phyloP scores from a whole-genome alignment of 176 grass and related monocot genomes.

The Musa schizocarpa region DNA sequence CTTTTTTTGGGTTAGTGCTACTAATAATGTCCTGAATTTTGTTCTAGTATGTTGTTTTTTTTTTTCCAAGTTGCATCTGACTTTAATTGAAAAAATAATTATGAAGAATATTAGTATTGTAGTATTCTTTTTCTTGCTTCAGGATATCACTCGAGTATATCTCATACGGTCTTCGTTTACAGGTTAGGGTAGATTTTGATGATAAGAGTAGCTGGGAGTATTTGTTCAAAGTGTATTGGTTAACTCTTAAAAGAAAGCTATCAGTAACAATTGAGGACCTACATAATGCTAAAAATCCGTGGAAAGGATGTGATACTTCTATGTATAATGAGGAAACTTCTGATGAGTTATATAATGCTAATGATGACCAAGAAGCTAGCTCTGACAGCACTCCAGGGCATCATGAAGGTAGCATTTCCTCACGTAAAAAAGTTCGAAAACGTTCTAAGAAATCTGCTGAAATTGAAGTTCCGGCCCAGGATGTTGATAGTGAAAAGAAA shows the following conservation, averaged over 20 bases:
- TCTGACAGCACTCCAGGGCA: conserved; percentile 52
- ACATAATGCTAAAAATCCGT: conserved; percentile 49
- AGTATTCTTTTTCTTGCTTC: no score
- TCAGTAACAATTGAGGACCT: conserved; percentile 72
- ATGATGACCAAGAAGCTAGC: conserved; percentile 54
- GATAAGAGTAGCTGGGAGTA: conserved; percentile 98
- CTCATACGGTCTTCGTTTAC: background rate
- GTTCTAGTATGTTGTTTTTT: background rate
- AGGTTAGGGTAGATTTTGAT: conserved; percentile 90
- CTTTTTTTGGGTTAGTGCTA: no score
- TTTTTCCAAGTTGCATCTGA: background rate
- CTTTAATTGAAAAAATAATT: no score
- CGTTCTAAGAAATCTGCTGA: conserved; percentile 28
- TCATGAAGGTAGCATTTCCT: conserved; percentile 29
- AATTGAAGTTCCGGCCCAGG: conserved; percentile 27
- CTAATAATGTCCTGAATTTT: no score
- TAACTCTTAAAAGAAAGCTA: conserved; percentile 70
- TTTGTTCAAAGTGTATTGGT: conserved; percentile 98
- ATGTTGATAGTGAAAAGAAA: conserved; percentile 29
- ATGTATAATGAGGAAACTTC: conserved; percentile 60
- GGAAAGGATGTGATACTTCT: conserved; percentile 40
- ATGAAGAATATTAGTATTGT: no score
- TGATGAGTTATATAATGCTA: conserved; percentile 71
- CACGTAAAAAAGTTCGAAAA: conserved; percentile 53
- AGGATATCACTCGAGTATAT: no score